Evolutionary conservation across 2,329 filamentous ascomycete species (phyloP).

Genomic region (Pleomassaria siparia): DNA sequence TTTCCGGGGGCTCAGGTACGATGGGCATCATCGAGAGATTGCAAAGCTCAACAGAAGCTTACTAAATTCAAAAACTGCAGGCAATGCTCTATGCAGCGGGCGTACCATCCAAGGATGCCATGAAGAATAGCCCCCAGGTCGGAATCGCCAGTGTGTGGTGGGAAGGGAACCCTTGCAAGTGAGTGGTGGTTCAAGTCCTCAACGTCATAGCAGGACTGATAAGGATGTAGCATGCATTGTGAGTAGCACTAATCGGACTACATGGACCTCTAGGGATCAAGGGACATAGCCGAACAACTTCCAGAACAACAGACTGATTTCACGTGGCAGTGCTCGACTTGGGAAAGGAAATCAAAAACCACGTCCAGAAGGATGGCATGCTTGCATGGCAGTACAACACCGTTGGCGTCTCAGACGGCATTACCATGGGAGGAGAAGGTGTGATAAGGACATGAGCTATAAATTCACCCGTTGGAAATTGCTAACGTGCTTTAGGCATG

Average conservation of each 20-base stretch:
- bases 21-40: background rate
- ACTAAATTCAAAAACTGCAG: conserved; percentile 46
- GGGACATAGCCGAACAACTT: background rate
- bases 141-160: conserved; percentile 94
- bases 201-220: conserved; percentile 22
- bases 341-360: conserved; percentile 82
- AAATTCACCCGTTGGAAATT: background rate
- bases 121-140: conserved; percentile 89
- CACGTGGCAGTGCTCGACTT: conserved; percentile 70
- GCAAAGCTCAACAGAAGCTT: background rate
- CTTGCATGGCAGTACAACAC: conserved; percentile 95
- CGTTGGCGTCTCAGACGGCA: conserved; percentile 84
- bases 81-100: conserved; percentile 96
- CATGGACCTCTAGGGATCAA: background rate
- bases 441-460: conserved; percentile 2
- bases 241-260: conserved; percentile 22
- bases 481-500: conserved; percentile 65
- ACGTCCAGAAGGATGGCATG: conserved; percentile 80
- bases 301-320: conserved; percentile 2
- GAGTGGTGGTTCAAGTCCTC: conserved; percentile 41
- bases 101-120: conserved; percentile 76
- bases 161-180: conserved; percentile 98
- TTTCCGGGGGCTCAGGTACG: conserved; percentile 84
- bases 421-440: conserved; percentile 95
- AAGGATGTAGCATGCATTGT: conserved; percentile 51